phyloP scores from a whole-genome alignment of 169 alveolate species.

The Plasmodium malariae region DNA sequence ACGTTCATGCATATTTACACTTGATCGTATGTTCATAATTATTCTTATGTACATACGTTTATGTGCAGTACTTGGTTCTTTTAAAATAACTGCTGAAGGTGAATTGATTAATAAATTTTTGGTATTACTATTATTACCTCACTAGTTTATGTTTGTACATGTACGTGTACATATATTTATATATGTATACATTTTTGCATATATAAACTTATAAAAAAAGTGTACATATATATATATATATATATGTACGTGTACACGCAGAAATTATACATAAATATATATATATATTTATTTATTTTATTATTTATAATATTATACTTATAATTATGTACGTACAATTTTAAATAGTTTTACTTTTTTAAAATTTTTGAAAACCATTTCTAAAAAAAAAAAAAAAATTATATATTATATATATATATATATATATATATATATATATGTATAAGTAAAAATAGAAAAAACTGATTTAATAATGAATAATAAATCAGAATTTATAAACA shows the following conservation, averaged over 20 bases:
- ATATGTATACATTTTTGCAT: neutral
- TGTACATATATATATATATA: too few relatives aligned
- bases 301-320: neutral
- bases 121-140: too few relatives aligned
- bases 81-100: too few relatives aligned
- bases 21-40: too few relatives aligned
- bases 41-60: neutral
- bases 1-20: too few relatives aligned
- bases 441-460: slow-evolving; percentile 5
- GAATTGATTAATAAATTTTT: too few relatives aligned
- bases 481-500: slow-evolving; percentile 22
- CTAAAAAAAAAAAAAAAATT: neutral
- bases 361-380: neutral
- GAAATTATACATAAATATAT: too few relatives aligned
- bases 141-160: too few relatives aligned
- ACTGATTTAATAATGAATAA: slow-evolving; percentile 30
- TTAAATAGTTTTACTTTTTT: neutral
- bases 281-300: too few relatives aligned
- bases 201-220: too few relatives aligned
- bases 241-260: neutral
- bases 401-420: too few relatives aligned
- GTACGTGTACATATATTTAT: too few relatives aligned
- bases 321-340: neutral
- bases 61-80: neutral
- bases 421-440: neutral